A percentile compares a stretch with the other conserved stretches of the same genome.
Evolutionary conservation across 148 eudicot species (phyloP).

Genomic region (Pharnaceum exiguum): DNA sequence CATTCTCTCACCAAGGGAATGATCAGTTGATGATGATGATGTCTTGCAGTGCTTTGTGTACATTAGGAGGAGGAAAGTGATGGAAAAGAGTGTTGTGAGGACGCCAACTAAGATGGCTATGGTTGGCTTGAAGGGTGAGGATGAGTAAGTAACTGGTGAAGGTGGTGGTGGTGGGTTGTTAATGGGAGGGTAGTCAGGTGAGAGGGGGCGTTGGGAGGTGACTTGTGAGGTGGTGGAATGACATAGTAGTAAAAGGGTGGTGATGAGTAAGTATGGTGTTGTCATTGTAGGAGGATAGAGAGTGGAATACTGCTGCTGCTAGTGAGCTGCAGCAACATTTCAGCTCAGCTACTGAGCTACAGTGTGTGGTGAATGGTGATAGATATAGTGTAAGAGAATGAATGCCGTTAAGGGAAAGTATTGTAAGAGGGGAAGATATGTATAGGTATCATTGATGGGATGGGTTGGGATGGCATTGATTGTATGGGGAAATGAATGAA

Average conservation of each 20-base stretch:
- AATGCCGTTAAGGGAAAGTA: conserved; percentile 8
- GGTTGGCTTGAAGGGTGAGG: conserved; percentile 49
- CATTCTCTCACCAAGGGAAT: neutral
- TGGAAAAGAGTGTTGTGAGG: conserved; percentile 45
- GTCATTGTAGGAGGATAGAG: neutral
- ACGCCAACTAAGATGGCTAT: conserved; percentile 46
- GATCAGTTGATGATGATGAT: conserved; percentile 1
- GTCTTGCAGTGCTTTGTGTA: conserved; percentile 56
- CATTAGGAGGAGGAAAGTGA: conserved; percentile 55
- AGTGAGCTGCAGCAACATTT: no score
- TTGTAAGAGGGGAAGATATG: neutral
- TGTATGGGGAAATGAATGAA: conserved; percentile 20
- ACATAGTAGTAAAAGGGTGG: neutral
- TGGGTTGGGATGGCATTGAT: conserved; percentile 22
- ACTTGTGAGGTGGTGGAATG: neutral
- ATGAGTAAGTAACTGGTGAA: neutral
- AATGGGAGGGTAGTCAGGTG: conserved; percentile 13
- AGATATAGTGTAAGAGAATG: neutral
- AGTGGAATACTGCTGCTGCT: no score
- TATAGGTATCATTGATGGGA: no score
- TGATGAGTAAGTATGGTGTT: neutral
- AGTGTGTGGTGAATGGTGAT: neutral
- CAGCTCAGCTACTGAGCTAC: no score
- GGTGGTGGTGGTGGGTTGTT: conserved; percentile 7
- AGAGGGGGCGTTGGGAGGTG: conserved; percentile 14